Base-by-base conservation (phyloP, 2,329 filamentous ascomycete genomes). In the Paraphaeosphaeria sporulosa region DNA sequence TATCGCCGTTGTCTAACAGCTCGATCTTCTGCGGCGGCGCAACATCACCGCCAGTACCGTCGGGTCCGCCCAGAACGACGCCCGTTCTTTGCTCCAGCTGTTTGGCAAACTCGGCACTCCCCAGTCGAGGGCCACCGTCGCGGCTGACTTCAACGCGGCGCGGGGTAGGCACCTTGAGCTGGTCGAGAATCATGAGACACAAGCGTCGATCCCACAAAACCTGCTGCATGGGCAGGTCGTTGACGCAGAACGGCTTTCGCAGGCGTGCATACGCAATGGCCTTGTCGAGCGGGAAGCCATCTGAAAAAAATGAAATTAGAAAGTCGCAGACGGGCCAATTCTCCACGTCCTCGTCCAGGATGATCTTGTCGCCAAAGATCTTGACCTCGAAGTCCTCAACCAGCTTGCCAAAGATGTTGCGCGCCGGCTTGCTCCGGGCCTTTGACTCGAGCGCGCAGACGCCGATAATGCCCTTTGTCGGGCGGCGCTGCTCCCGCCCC, bases 291-390 rank as follows among this genome's bases (percentile, higher is more conserved):
- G 95, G 95, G 68, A 99, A 99, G 0, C 95, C 95, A 76, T 97
- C 94, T 0, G 94, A 98, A 79, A 98, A 99, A 81, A 99, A 99
- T 3, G 94, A 97, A 72, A 99, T 97, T 58, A 99, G 81, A 72
- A 96, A 99, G 80, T 99, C 95, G 78, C 93, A 96, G 57, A 96
- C 88, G 19, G 94, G 94, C 94, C 94, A 97, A 75, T 97, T 96
- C 79, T 96, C 93, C 58, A 97, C 90, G 64, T 91, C 92, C 86
- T 99, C 95, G 73, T 99, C 95, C 38, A 99, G 84, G 68, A 99
- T 99, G 46, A 97, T 94, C 80, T 99, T 99, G 82, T 99, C 95
- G 50, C 95, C 96, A 81, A 99, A 99, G 13, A 99, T 94, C 63
- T 96, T 90, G 25, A 98, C 94, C 71, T 99, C 94, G 72, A 99